Base-by-base conservation (phyloP, 495 filamentous ascomycete species). In the Hypoxylon rickii region DNA sequence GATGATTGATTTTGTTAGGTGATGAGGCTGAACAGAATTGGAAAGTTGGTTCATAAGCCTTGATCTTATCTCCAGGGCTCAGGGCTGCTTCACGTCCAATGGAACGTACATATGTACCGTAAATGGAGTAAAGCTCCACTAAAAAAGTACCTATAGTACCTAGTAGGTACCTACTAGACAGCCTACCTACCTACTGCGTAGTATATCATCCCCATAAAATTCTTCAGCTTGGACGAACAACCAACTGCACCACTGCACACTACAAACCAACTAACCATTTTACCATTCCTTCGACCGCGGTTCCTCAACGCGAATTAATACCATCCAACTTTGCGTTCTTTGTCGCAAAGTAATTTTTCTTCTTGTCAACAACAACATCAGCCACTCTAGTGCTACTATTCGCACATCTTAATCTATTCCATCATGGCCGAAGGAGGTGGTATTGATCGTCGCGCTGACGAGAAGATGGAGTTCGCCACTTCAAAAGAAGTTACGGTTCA, bases 401-500 rank as follows among this genome's bases (percentile, higher is more conserved):
- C 2, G 6, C 26, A 34, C 45, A 29, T 57, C 46, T 5, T 55
- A 48, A 19, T 19, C 22, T 33, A 39, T n/a, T 21, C 7, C 44
- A 42, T 49, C 53, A 98, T 98, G 94, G 89, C 93, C 38, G 93
- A 96, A 65, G 88, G 87, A 56, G 70, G 73, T 33, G 77, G 77
- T 26, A 96, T 97, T 64, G 95, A 98, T 76, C 86, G 90, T 73
- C 90, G 92, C 67, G 85, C 86, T 26, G 94, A 97, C 75, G 92
- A 96, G 84, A 87, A 88, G 71, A 95, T 97, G 82, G 94, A 97
- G 79, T 98, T 98, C 79, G 84, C 83, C 54, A 98, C 94, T 72
- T 96, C 91, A 55, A 96, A 95, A 75, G 95, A 98, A 83, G 93
- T 98, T 43, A 90, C 84, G 8, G 92, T 96, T n/a, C 73, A 77